These are phyloP conservation scores for Fusarium sp. DNA, from an alignment of 2,329 filamentous ascomycete genomes.

Conservation along the genomic window DNA sequence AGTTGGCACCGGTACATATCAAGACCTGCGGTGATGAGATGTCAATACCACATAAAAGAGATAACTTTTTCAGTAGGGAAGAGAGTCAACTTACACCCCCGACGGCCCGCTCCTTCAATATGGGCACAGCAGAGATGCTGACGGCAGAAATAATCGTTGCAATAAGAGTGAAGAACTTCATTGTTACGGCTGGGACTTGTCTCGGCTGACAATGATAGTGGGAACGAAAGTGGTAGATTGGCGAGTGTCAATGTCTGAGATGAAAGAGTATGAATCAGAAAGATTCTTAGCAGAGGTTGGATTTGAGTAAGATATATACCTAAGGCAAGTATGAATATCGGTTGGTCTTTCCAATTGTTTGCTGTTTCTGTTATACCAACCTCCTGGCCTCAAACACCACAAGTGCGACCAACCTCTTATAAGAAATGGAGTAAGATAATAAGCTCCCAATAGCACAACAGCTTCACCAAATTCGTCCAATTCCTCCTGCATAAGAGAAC, in stretches of 20 bases:
- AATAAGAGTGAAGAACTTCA: constrained; percentile 45
- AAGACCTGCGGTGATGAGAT: constrained; percentile 51
- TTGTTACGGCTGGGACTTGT: constrained; percentile 21
- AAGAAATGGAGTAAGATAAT: not conserved
- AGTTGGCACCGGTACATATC: constrained; percentile 61
- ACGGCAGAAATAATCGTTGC: constrained; percentile 34
- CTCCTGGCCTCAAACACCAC: constrained; percentile 6
- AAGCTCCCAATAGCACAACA: constrained; percentile 26
- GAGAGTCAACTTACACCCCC: constrained; percentile 56
- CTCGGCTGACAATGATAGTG: not conserved
- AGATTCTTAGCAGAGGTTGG: constrained; percentile 28
- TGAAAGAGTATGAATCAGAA: constrained; percentile 13
- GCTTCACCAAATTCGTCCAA: not conserved
- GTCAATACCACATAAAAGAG: not conserved
- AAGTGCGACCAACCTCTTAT: constrained; percentile 37
- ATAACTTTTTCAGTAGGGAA: not conserved
- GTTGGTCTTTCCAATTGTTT: not conserved
- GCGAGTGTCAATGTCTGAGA: constrained; percentile 5
- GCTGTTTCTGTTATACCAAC: constrained; percentile 24
- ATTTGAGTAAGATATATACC: not conserved
- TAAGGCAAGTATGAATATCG: not conserved
- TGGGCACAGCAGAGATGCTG: constrained; percentile 42
- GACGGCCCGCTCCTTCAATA: constrained; percentile 52
- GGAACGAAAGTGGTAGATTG: not conserved
- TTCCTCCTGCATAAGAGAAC: not conserved